phyloP scores from a whole-genome alignment of 163 green algal genomes.

The Chlamydomonas reinhardtii region DNA sequence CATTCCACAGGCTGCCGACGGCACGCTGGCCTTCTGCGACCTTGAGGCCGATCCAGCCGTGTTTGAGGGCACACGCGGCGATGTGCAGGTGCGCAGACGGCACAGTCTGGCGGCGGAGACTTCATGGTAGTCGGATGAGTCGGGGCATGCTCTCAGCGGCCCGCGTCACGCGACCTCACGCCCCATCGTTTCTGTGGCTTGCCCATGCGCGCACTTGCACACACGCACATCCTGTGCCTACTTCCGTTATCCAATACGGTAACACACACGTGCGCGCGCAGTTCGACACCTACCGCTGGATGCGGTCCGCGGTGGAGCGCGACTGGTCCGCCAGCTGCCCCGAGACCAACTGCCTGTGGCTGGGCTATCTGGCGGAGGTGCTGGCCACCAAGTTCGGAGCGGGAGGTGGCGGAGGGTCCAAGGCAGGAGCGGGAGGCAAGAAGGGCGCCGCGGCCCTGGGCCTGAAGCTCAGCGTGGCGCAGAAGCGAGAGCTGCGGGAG shows the following conservation, averaged over 20 bases:
- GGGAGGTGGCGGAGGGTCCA: neutral
- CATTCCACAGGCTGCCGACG: constrained; percentile 1
- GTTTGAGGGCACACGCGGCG: constrained; percentile 89
- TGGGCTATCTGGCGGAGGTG: constrained; percentile 93
- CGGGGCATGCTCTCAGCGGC: too few relatives aligned
- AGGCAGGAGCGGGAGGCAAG: neutral
- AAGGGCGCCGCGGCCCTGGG: constrained; percentile 62
- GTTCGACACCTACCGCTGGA: constrained; percentile 95
- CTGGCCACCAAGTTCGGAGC: constrained; percentile 58
- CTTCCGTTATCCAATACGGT: too few relatives aligned
- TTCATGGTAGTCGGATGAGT: too few relatives aligned
- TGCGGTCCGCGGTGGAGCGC: constrained; percentile 79
- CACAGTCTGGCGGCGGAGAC: too few relatives aligned
- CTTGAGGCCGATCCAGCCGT: constrained; percentile 84
- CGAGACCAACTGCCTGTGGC: constrained; percentile 93
- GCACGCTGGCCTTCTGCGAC: constrained; percentile 62
- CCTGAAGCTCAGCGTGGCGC: constrained; percentile 35
- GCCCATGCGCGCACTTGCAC: too few relatives aligned
- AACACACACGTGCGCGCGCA: constrained; percentile 55
- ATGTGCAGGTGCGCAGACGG: constrained; percentile 60
- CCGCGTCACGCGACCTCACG: too few relatives aligned
- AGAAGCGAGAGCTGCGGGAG: constrained; percentile 75
- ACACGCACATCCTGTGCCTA: too few relatives aligned
- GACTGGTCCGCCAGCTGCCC: constrained; percentile 75
- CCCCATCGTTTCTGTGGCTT: too few relatives aligned